These are phyloP conservation scores for Neurospora sp. DNA, from an alignment of 495 filamentous ascomycete genomes.

Conservation along the genomic window DNA sequence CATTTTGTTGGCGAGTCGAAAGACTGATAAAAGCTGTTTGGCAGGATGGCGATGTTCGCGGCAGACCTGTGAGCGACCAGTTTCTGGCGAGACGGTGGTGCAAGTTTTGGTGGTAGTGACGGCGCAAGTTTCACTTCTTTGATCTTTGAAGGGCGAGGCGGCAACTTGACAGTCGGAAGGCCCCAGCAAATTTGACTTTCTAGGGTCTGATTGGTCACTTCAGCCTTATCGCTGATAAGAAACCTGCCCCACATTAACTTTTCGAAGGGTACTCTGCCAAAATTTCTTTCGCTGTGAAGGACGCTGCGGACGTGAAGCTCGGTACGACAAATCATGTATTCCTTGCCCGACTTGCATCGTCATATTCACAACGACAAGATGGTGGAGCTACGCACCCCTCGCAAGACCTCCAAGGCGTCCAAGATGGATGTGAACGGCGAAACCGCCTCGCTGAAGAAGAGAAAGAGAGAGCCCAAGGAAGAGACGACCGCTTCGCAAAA, in stretches of 20 bases:
- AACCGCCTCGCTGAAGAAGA: constrained; percentile 22
- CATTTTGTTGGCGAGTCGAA: constrained; percentile 47
- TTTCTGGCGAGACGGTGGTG: background rate
- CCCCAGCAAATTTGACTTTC: constrained; percentile 10
- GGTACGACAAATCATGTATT: background rate
- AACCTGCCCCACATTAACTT: constrained; percentile 20
- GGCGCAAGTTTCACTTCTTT: background rate
- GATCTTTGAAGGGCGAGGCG: background rate
- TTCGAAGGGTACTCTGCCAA: constrained; percentile 21
- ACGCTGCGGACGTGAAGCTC: background rate
- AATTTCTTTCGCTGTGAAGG: constrained; percentile 19
- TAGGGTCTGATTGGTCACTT: constrained; percentile 10
- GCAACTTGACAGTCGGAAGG: background rate
- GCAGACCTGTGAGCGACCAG: background rate
- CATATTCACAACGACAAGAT: background rate
- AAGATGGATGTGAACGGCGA: constrained; percentile 19
- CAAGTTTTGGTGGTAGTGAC: background rate
- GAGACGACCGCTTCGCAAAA: constrained; percentile 14
- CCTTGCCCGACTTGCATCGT: constrained; percentile 1
- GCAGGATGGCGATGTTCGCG: background rate
- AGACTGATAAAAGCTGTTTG: background rate
- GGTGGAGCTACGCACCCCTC: background rate
- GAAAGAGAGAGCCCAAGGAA: constrained; percentile 25
- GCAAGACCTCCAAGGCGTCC: background rate
- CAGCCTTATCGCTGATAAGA: constrained; percentile 23